Base-by-base conservation (phyloP, 202 grass and related monocot genomes). In the Schoenoplectus tabernaemontani region DNA sequence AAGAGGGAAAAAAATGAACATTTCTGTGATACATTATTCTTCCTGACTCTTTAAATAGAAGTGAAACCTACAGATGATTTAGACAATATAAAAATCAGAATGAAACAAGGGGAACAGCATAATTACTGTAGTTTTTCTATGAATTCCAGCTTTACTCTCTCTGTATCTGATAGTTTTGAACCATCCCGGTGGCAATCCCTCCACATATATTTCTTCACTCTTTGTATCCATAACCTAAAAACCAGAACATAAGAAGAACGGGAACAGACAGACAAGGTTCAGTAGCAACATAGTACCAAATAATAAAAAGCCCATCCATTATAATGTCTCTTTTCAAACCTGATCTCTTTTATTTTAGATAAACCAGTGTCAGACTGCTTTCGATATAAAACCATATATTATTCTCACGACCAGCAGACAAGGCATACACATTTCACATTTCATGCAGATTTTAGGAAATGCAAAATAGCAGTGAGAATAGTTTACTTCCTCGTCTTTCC, bases 151-250 rank as follows among this genome's bases (percentile, higher is more conserved):
- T 53, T 5, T 42, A 65, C 37, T 34, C 16, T 61, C 78, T 53
- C 47, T 34, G 59, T 50, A 64, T 81, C 78, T 64, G 59, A 67
- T 46, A 66, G 57, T 28, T 62, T 67, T 81, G 47, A 75, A 75
- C 70, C 78, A 64, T 81, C 57, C 60, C 8, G 26, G 17, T 24
- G 78, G 59, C 47, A 65, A 10, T 51, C 42, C 78, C 22, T 41
- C 30, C 41, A 50, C 43, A 44, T 62, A 7, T 64, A 8, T 65
- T 32, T 7, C 33, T 37, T 51, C 63, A 32, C 5, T 62, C 47
- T 66, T 11, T 67, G 78, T 53, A 19, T 47, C 17, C 17, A 0
- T 62, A 28, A 66, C 26, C 78, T 81, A 57, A 32, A 43, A 81
- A n/a, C 9, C 28, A 20, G 5, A 51, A 81, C 26, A 7, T 4